Evolutionary conservation across 371 early-diverging fungal genomes (phyloP), one percentile per base, ranked within the genome.

Genomic region (Rhizopus sp.): DNA sequence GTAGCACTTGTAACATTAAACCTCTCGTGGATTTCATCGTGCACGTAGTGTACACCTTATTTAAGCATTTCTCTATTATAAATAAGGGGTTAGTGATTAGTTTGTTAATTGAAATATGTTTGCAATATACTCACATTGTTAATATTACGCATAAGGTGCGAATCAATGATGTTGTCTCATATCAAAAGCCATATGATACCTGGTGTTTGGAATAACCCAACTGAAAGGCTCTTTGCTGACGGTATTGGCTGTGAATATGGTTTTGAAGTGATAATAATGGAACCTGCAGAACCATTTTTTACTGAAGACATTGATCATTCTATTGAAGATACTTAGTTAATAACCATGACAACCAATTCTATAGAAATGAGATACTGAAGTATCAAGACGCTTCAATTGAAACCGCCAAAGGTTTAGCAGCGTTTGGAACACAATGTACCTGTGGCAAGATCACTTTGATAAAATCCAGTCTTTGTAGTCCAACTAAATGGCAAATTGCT

Each of bases 341-440:
- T 53, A 13, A 40, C 47, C 48, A 48, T 48, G 53, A 31, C 41
- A 33, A 59, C 0, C 15, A 60, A 53, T 37, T 60, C 50, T 42
- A 49, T 60, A 16, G 55, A 53, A 17, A 53, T 37, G 55, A 60
- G 49, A 50, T 60, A 42, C 54, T 50, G 9, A 54, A 54, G 44
- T 60, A 54, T 34, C 55, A 52, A 5, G 15, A 48, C 41, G 49
- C 54, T 15, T 48, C 60, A 32, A 33, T 59, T 15, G 60, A 59
- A 1, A 59, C 61, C 31, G 55, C 51, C 51, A 61, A 55, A 55
- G 38, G 32, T 33, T 50, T 51, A 62, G 34, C 46, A 62, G 45
- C 46, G 37, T 55, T 44, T 35, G 5, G 3, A 34, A 37, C 50
- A 41, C 58, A 58, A 51, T 58, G 50, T 29, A 58, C 50, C 32